These are phyloP conservation scores for Nicotiana sylvestris DNA, from an alignment of 257 asterid species.

Conservation along the genomic window DNA sequence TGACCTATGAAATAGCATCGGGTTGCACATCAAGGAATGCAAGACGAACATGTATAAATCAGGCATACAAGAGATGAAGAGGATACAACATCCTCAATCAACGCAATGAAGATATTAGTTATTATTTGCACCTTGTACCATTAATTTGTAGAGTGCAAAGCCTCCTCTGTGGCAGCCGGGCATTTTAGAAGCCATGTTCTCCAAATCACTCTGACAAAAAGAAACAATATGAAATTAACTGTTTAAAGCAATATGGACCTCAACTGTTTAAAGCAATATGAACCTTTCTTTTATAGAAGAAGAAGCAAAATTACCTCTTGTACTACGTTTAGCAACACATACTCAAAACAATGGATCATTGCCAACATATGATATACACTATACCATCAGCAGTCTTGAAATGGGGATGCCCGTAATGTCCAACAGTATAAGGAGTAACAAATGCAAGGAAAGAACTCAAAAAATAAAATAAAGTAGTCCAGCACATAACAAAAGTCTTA, in stretches of 20 bases:
- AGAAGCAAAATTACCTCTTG: not conserved
- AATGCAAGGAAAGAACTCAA: not conserved
- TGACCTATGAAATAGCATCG: not conserved
- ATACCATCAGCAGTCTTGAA: not conserved
- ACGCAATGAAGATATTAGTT: not conserved
- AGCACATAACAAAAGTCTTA: not conserved
- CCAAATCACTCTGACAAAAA: constrained; percentile 50
- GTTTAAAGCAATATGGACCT: not conserved
- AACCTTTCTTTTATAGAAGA: not conserved
- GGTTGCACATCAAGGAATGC: not conserved
- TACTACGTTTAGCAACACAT: not conserved
- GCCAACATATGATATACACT: not conserved
- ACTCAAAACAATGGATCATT: not conserved
- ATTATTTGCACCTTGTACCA: constrained; percentile 36
- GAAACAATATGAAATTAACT: not conserved
- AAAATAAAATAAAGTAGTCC: not conserved
- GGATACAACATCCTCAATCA: not conserved
- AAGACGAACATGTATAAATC: not conserved
- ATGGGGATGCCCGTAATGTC: not conserved
- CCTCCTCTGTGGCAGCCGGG: constrained; percentile 98
- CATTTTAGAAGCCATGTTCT: constrained; percentile 49
- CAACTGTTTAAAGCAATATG: not conserved
- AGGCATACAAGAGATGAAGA: not conserved
- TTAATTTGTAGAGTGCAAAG: constrained; percentile 68
- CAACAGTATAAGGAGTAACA: not conserved